Evolutionary conservation across 768 basidiomycete genomes (phyloP), one percentile per base, ranked within the genome.

Genomic region (Kwoniella sp.): DNA sequence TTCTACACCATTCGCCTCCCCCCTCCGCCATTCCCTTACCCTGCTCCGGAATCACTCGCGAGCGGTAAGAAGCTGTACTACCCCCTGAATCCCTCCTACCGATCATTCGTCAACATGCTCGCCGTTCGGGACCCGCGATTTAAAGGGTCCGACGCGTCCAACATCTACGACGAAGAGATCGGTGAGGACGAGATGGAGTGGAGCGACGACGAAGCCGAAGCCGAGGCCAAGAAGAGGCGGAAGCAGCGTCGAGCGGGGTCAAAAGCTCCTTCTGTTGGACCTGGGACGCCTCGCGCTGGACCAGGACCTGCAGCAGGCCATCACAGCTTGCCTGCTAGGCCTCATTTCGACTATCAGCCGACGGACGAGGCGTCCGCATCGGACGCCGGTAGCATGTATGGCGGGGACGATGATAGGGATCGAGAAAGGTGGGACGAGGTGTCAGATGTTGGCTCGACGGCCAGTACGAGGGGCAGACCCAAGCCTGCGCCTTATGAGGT

Each of bases 71-170:
- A 82, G 52, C 84, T 96, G 27, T 98, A 84, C 73, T 89, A 92
- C 73, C 81, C 89, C 29, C 86, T 88, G 1, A 77, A 79, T 33
- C 82, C 82, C 0, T 26, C 37, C 7, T 71, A 70, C 34, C 91
- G 90, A 73, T 80, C 81, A 36, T 92, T 91, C 68, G 85, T 96
- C 45, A 90, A 88, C 70, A 79, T 90, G 38, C 78, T 80, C 31
- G 81, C 84, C 39, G 79, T 96, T 39, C 80, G 81, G 23, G 67
- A 69, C 41, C 60, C 70, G 53, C 78, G 76, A 15, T 70, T 82
- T 56, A 91, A 84, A 68, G 93, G 92, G 34, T 90, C 88, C 59
- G 93, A 98, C 62, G 93, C 93, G 19, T 89, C 87, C 65, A 98
- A 96, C 68, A 79, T 90, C 9, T 83, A 90, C 60, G 93, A 98